Evolutionary conservation across 495 filamentous ascomycete species (phyloP), one percentile per base, ranked within the genome.

Genomic region (Cairneyella variabilis): DNA sequence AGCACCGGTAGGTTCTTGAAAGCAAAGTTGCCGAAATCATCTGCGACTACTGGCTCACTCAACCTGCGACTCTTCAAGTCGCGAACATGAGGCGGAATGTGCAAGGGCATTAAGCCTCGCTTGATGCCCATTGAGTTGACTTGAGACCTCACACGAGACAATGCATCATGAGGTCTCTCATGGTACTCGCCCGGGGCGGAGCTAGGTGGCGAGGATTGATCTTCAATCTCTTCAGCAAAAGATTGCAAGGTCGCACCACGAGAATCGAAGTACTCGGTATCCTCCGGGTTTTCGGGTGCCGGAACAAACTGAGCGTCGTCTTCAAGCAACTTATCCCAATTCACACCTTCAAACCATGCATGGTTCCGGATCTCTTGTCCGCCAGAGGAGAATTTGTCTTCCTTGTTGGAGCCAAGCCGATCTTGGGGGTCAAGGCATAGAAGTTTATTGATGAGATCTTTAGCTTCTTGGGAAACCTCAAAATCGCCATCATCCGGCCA

Each of bases 1-100:
- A 98, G 77, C 50, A 97, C 92, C 1, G 93, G 90, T 27, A 98
- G 75, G 61, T 98, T 98, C 71, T 97, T 98, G 76, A 95, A 98
- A 27, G 90, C 79, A 71, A 98, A 98, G 54, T 81, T 89, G 28
- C 93, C 93, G 73, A 98, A 98, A 66, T 98, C 93, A 68, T 97
- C 95, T 0, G 83, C 77, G 28, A 83, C 75, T 17, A 91, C 83
- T 2, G 93, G 93, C 69, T 98, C 93, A 64, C 93, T 97, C 30
- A 97, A 72, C 59, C 93, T 79, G 53, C 93, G 79, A 59, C 79
- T 92, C 60, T 95, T 90, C 7, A 86, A 71, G 61, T 95, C 90
- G 25, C 91, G 88, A 22, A 98, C 93, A 66, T 98, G 93, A 9
- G 92, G 89, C 34, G 93, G 93, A 34, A 98, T 98, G 59, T 96